Percentiles rank a stretch among this genome's conserved stretches.
Evolutionary conservation across 257 asterid species (phyloP).

Genomic region (Oldenlandia corymbosa): DNA sequence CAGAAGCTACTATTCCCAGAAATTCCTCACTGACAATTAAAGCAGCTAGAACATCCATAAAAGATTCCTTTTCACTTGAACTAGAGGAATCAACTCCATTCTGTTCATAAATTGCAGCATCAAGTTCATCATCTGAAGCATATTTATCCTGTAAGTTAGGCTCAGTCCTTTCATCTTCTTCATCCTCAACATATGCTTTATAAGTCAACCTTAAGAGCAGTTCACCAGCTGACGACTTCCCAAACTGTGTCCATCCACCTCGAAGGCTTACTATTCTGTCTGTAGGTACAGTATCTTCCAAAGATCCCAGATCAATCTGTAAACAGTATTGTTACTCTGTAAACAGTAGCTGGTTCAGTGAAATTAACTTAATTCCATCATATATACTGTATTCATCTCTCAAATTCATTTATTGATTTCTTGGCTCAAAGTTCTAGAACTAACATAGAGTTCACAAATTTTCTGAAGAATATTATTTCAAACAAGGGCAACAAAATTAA

Average conservation of each 20-base stretch:
- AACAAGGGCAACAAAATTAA: not conserved
- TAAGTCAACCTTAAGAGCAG: slow-evolving; percentile 78
- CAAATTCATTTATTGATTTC: too few species aligned
- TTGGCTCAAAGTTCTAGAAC: too few species aligned
- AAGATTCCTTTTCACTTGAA: slow-evolving; percentile 58
- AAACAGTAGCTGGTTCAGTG: too few species aligned
- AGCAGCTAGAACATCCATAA: slow-evolving; percentile 77
- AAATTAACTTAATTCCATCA: too few species aligned
- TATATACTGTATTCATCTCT: too few species aligned
- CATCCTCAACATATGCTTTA: slow-evolving; percentile 98
- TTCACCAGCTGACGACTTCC: slow-evolving; percentile 79
- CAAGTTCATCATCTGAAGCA: slow-evolving; percentile 52
- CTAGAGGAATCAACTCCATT: slow-evolving; percentile 25
- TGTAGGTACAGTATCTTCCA: slow-evolving; percentile 87
- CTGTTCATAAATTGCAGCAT: slow-evolving; percentile 28
- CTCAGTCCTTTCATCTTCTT: slow-evolving; percentile 71
- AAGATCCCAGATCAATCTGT: slow-evolving; percentile 86
- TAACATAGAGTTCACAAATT: not conserved
- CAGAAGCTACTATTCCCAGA: slow-evolving; percentile 83
- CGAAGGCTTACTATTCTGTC: slow-evolving; percentile 70
- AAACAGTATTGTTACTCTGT: too few species aligned
- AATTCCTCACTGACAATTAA: slow-evolving; percentile 90
- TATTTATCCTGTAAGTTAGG: slow-evolving; percentile 26
- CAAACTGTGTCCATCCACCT: slow-evolving; percentile 76
- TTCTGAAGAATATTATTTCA: not conserved